Evolutionary conservation across 441 rosid species (phyloP).

Genomic region (Rhodomyrtus psidioides): DNA sequence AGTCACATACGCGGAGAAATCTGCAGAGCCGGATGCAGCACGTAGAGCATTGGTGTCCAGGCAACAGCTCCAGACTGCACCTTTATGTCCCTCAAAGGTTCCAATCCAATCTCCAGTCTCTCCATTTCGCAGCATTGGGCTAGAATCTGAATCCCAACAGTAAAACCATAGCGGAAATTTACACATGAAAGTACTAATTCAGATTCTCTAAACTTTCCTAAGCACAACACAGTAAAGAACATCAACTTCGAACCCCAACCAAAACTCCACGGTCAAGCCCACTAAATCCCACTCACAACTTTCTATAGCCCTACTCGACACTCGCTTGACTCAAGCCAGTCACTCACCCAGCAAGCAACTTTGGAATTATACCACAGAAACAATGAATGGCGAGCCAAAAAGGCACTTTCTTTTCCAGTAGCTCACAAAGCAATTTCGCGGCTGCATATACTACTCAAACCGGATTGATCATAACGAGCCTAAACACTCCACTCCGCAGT

Average conservation of each 20-base stretch:
- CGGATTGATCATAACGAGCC: background rate
- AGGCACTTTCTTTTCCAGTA: background rate
- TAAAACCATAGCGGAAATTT: background rate
- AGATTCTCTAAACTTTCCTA: background rate
- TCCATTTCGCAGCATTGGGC: conserved; percentile 93
- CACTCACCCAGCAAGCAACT: background rate
- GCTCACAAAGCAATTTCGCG: background rate
- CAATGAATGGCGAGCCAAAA: background rate
- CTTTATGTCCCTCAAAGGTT: conserved; percentile 96
- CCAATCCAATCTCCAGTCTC: conserved; percentile 99
- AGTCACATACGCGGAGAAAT: conserved; percentile 72
- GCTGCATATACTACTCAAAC: background rate
- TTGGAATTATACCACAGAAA: background rate
- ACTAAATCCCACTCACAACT: background rate
- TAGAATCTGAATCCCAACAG: conserved; percentile 50
- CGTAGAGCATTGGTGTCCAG: conserved; percentile 77
- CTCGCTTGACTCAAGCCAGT: background rate
- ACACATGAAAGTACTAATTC: background rate
- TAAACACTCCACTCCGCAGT: background rate
- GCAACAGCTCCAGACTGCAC: conserved; percentile 97
- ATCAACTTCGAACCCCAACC: background rate
- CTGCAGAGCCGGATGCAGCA: conserved; percentile 95
- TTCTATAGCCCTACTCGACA: background rate
- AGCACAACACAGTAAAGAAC: background rate
- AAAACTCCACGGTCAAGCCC: background rate